Base-by-base conservation (phyloP, 805 yeast species). In the Starmerella apicola region DNA sequence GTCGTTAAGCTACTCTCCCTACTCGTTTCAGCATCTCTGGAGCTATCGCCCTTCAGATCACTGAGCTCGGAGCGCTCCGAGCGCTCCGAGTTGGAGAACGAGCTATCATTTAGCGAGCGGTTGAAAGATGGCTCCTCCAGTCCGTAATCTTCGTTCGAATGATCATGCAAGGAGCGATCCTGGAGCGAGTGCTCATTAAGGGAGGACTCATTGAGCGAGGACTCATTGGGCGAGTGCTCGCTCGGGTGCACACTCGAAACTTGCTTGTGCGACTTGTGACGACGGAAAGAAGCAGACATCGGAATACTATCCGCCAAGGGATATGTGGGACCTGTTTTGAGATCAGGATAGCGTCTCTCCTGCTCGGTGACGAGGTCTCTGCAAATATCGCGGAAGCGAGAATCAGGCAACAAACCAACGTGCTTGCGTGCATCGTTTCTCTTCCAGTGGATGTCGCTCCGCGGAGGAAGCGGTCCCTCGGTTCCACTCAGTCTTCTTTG, bases 401-500 rank as follows among this genome's bases (percentile, higher is more conserved):
- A 59, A 36, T 77, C 76, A 2, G 95, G 91, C 43, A 91, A 70
- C 36, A 81, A 75, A 4, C 95, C 79, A 50, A 91, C 69, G 61
- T 86, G 88, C 59, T 82, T 82, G 52, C 99, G 71, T 2, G 98
- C 97, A 59, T 85, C 94, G 56, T 91, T 93, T 55, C 99, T 72
- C 56, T 85, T 86, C 32, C 94, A 86, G 59, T 91, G 98, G 62
- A 83, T 84, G 16, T 70, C 68, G 5, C 72, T 66, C 51, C 74
- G 73, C 5, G 94, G 86, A 29, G 76, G 66, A 38, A 88, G 66
- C 52, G 70, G 75, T 30, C 50, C 53, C 8, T 53, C 46, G 39
- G 72, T 75, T 1, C 81, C 23, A 48, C 66, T 72, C 31, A 72
- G 70, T 47, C 99, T 70, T 54, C 99, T 72, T 52, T 75, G 74